A percentile compares a stretch with the other conserved stretches of the same genome.
These are phyloP conservation scores for Dipteronia dyeriana DNA, from an alignment of 345 rosid species.

Conservation along the genomic window DNA sequence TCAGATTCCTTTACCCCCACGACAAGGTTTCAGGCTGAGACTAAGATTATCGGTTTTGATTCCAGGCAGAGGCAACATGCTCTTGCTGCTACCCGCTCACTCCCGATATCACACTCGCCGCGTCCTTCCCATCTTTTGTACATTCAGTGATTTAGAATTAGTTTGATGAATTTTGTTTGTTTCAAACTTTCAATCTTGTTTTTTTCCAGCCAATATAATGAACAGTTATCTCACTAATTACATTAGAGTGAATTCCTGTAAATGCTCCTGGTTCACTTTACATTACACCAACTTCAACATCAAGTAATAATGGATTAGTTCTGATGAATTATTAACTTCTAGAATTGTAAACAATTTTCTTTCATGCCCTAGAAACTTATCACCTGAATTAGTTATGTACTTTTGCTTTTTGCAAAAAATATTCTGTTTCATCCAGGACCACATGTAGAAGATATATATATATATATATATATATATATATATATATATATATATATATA, in stretches of 20 bases:
- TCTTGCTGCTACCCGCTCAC: conserved; percentile 33
- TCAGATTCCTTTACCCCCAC: conserved; percentile 31
- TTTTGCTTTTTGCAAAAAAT: not conserved
- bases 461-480: no score
- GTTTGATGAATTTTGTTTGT: not conserved
- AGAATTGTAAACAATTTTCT: not conserved
- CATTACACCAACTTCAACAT: not conserved
- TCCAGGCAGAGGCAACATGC: conserved; percentile 28
- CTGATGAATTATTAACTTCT: not conserved
- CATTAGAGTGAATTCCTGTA: not conserved
- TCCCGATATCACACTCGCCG: conserved; percentile 38
- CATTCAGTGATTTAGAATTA: conserved; percentile 30
- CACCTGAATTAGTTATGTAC: not conserved
- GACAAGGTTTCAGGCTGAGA: conserved; percentile 48
- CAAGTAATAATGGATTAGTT: no score
- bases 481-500: not conserved
- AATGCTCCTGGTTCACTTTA: not conserved
- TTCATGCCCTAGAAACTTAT: not conserved
- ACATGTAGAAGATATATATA: not conserved
- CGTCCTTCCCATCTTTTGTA: conserved; percentile 36
- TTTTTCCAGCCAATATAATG: not conserved
- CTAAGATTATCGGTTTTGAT: conserved; percentile 38
- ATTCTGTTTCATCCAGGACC: not conserved
- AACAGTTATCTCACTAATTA: not conserved
- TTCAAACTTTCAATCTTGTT: not conserved